Conservation (phyloP, 2,329 filamentous ascomycete genomes). For the Aspergillus fijiensis region DNA sequence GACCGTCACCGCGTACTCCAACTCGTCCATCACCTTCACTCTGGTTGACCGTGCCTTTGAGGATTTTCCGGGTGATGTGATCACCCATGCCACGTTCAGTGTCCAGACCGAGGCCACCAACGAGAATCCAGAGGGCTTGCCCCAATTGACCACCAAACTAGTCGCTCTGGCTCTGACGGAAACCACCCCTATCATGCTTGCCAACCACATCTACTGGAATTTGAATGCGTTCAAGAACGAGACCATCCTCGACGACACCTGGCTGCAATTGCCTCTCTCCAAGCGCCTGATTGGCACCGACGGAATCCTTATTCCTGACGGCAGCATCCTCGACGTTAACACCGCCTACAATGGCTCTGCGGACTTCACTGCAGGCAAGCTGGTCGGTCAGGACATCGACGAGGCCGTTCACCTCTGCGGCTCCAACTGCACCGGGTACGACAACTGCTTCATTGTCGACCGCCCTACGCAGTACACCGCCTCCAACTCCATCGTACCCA, state of each 20-base stretch:
- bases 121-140: conserved; percentile 42
- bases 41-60: conserved; percentile 46
- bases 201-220: conserved; percentile 55
- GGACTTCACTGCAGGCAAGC: conserved; percentile 74
- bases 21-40: conserved; percentile 47
- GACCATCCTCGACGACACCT: conserved; percentile 46
- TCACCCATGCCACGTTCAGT: conserved; percentile 48
- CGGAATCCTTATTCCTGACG: conserved; percentile 71
- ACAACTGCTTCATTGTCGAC: conserved; percentile 56
- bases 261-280: conserved; percentile 47
- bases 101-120: conserved; percentile 39
- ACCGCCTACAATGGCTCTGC: conserved; percentile 49
- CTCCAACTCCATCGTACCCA: conserved; percentile 38
- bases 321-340: conserved; percentile 72
- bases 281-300: conserved; percentile 48
- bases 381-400: conserved; percentile 68
- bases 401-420: conserved; percentile 74
- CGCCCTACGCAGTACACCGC: conserved; percentile 37
- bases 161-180: conserved; percentile 47
- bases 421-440: conserved; percentile 78
- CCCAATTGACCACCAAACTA: conserved; percentile 46
- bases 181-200: conserved; percentile 51
- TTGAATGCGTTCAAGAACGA: conserved; percentile 48
- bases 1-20: conserved; percentile 46
- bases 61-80: conserved; percentile 48